Conservation (phyloP, 352 stramenopile genomes). For the Pythium coloratum region DNA sequence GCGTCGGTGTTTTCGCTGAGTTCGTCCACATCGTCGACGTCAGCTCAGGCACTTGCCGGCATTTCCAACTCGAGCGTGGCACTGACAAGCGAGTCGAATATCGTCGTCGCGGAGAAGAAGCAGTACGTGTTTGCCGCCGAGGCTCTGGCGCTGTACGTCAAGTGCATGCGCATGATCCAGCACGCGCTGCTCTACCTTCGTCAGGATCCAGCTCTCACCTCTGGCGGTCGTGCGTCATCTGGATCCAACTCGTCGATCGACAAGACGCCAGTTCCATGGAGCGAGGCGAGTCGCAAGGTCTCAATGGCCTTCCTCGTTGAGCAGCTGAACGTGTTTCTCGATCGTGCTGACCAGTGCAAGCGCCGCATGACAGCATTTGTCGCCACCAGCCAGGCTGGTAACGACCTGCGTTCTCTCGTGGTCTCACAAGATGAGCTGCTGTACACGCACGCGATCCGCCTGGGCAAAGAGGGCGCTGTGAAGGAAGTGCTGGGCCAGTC, state of each 20-base stretch:
- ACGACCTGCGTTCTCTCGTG: slow-evolving; percentile 27
- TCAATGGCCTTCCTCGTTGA: slow-evolving; percentile 63
- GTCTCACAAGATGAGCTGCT: slow-evolving; percentile 62
- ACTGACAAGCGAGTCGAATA: slow-evolving; percentile 34
- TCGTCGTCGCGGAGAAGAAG: slow-evolving; percentile 37
- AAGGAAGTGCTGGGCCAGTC: slow-evolving; percentile 70
- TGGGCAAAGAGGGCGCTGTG: slow-evolving; percentile 63
- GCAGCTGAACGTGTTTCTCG: slow-evolving; percentile 59
- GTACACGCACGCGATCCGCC: slow-evolving; percentile 59
- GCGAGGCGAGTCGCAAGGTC: slow-evolving; percentile 53
- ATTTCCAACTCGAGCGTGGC: slow-evolving; percentile 33
- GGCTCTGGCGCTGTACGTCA: slow-evolving; percentile 65
- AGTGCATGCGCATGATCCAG: slow-evolving; percentile 66
- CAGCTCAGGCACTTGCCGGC: slow-evolving; percentile 33
- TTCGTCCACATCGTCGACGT: slow-evolving; percentile 50
- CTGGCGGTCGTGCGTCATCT: slow-evolving; percentile 20
- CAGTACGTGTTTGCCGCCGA: slow-evolving; percentile 64
- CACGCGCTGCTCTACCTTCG: slow-evolving; percentile 61
- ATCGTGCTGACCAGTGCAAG: slow-evolving; percentile 68
- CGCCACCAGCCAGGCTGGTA: slow-evolving; percentile 16
- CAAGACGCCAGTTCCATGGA: slow-evolving; percentile 31
- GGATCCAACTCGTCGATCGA: slow-evolving; percentile 13
- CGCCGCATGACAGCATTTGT: slow-evolving; percentile 39
- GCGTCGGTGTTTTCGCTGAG: slow-evolving; percentile 62
- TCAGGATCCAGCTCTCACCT: slow-evolving; percentile 38